Conservation (phyloP, 73 alveolate genomes). For the Symbiodinium pilosum region DNA sequence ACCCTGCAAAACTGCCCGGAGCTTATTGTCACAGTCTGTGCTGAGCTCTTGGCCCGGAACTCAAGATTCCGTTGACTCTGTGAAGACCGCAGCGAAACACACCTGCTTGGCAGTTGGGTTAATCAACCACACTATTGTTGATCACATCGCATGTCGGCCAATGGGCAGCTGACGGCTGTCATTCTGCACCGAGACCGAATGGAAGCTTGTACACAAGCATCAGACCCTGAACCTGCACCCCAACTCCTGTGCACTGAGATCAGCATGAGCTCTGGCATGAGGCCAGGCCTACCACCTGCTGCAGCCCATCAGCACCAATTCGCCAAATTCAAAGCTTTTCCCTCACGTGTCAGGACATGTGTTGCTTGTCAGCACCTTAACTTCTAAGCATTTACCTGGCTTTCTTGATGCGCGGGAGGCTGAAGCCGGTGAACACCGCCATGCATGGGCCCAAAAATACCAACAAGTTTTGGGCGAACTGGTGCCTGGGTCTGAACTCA, state of each 20-base stretch:
- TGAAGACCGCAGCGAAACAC: no score
- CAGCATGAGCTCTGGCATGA: not conserved
- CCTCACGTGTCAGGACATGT: constrained; percentile 92
- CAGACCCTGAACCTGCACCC: no score
- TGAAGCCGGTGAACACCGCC: constrained; percentile 71
- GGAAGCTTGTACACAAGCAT: no score
- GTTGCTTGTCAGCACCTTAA: not conserved
- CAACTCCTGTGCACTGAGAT: no score
- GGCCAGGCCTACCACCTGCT: not conserved
- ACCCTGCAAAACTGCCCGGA: not conserved
- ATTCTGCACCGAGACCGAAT: no score
- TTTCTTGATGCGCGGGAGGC: not conserved
- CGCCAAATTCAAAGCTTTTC: constrained; percentile 72
- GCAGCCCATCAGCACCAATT: constrained; percentile 58
- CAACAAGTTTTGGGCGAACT: constrained; percentile 89
- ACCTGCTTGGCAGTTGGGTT: no score
- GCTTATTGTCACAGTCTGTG: not conserved
- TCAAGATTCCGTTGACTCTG: no score
- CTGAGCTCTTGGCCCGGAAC: not conserved
- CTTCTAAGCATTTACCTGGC: not conserved
- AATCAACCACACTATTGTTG: no score
- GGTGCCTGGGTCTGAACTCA: not conserved
- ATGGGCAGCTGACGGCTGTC: no score
- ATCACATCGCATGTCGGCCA: no score
- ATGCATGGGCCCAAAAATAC: constrained; percentile 73